Evolutionary conservation across 257 asterid genomes (phyloP).

Genomic region (Solanum peruvianum): DNA sequence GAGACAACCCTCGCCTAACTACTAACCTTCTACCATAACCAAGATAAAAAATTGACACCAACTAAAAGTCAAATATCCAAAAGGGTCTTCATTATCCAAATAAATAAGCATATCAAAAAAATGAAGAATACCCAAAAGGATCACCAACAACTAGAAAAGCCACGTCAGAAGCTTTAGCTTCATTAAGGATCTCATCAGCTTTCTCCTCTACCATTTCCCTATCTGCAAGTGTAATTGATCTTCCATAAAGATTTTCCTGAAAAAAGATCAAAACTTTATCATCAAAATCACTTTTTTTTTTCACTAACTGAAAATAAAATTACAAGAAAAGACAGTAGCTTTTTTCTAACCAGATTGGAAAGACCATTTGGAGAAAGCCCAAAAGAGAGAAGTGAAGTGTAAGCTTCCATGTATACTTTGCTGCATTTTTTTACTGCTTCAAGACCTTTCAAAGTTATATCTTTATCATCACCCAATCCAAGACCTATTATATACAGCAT

Average conservation of each 20-base stretch:
- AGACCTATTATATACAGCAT: conserved; percentile 74
- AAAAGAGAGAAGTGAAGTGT: conserved; percentile 89
- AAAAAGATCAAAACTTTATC: conserved; percentile 7
- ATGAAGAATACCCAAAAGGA: conserved; percentile 59
- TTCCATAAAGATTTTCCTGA: conserved; percentile 76
- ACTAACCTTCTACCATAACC: neutral
- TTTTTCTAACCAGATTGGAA: conserved; percentile 36
- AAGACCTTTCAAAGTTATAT: conserved; percentile 73
- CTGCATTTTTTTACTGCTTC: conserved; percentile 66
- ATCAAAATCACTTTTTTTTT: neutral
- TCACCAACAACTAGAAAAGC: conserved; percentile 95
- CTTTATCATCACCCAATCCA: conserved; percentile 88
- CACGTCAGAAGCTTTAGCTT: conserved; percentile 63
- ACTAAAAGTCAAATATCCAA: neutral
- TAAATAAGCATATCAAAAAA: neutral
- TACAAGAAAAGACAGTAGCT: neutral
- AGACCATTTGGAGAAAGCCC: conserved; percentile 71
- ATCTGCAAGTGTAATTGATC: conserved; percentile 54
- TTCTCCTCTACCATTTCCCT: conserved; percentile 89
- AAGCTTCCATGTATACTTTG: conserved; percentile 81
- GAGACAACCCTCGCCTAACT: neutral
- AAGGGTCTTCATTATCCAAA: neutral
- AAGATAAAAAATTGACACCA: neutral
- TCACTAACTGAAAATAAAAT: neutral
- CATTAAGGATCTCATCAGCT: conserved; percentile 62